Conservation (phyloP, 2,329 filamentous ascomycete species). For the Aspergillus costaricaensis region DNA sequence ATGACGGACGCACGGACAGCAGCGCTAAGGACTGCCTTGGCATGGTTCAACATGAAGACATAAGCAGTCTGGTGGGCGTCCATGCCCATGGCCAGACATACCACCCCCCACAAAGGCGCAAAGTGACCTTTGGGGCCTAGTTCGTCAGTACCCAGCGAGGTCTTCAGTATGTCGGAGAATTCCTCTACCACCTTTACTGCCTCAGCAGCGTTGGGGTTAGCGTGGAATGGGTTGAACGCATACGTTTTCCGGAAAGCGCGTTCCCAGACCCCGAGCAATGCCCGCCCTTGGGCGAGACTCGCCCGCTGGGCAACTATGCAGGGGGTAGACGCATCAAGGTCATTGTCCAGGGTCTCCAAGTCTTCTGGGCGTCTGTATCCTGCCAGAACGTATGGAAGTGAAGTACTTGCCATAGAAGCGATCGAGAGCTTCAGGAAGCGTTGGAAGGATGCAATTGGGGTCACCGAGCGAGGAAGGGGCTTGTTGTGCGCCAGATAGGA, state of each 20-base stretch:
- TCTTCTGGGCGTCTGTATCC: slow-evolving; percentile 54
- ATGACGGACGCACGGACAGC: slow-evolving; percentile 65
- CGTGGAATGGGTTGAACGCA: slow-evolving; percentile 15
- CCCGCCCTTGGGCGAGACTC: slow-evolving; percentile 62
- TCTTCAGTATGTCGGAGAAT: slow-evolving; percentile 45
- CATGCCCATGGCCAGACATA: slow-evolving; percentile 56
- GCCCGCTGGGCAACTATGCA: slow-evolving; percentile 64
- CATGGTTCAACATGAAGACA: slow-evolving; percentile 65
- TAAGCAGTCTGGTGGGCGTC: slow-evolving; percentile 58
- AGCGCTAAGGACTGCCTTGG: slow-evolving; percentile 63
- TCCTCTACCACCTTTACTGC: slow-evolving; percentile 34
- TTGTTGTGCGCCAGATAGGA: slow-evolving; percentile 63
- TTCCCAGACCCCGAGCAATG: slow-evolving; percentile 63
- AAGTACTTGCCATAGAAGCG: slow-evolving; percentile 59
- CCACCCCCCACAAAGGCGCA: slow-evolving; percentile 61
- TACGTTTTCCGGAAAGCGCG: slow-evolving; percentile 49
- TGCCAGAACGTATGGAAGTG: slow-evolving; percentile 61
- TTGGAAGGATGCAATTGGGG: slow-evolving; percentile 50
- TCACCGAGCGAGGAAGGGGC: slow-evolving; percentile 33
- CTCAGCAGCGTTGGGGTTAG: slow-evolving; percentile 23
- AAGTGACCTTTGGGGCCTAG: slow-evolving; percentile 56
- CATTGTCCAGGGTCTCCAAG: slow-evolving; percentile 60
- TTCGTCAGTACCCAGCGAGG: slow-evolving; percentile 31
- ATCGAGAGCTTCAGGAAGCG: slow-evolving; percentile 60
- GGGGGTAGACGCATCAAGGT: slow-evolving; percentile 63